Base-by-base conservation (phyloP, 768 basidiomycete genomes). In the Tricholoma sp. region DNA sequence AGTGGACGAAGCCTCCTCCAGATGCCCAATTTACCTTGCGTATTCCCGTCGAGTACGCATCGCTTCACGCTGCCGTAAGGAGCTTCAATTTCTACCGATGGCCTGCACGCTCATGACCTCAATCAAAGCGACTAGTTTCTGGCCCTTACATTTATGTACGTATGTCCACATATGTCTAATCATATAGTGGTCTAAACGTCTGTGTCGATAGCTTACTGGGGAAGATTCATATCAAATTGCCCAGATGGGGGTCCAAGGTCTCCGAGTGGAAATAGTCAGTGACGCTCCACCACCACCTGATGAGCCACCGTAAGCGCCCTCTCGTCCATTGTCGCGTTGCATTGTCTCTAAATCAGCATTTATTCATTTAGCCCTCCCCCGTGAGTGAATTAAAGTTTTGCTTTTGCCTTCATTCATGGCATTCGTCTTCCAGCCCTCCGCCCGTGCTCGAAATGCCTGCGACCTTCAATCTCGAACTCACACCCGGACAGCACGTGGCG, bases 181-280 rank as follows among this genome's bases (percentile, higher is more conserved):
- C 34, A 52, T 63, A 54, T 61, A 5, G 24, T 57, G 19, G 16
- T 35, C 52, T 34, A 51, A 21, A 19, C 60, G n/a, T 52, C 16
- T 55, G 43, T 18, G 49, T 54, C 11, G 61, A 18, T 27, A 92
- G 90, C 75, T 93, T 57, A 89, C 88, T 12, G 81, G 86, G 52
- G 90, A 94, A 67, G 91, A 92, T 64, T 92, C 91, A 6, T 94
- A 85, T 69, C 89, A 92, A 75, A 92, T 94, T 60, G 90, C 91
- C n/a, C 82, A 83, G 56, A 85, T 87, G 79, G 86, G 88, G 55
- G 84, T 90, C 10, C 86, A 88, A 67, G 90, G 89, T 54, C 78
- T 91, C 58, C 81, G 90, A 39, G 89, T 94, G 51, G 91, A 94
- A 71, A 91, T 94, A 56, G 87, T 91, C 50, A 84, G 84, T 52